Percentiles rank a stretch among this genome's conserved stretches.
phyloP scores from a whole-genome alignment of 495 filamentous ascomycete species.

The Penicillium maclennaniae region DNA sequence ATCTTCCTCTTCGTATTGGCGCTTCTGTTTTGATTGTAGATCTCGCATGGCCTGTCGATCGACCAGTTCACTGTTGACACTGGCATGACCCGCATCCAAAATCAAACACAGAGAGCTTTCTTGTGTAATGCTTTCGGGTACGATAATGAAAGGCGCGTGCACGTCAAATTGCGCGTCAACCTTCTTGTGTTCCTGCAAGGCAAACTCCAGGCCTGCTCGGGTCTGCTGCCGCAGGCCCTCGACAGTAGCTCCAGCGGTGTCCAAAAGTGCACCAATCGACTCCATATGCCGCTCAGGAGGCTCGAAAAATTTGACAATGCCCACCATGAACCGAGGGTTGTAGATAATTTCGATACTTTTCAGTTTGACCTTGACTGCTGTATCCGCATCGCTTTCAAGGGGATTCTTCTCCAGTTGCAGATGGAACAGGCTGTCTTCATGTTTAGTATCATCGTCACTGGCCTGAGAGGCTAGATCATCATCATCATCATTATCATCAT shows the following conservation, averaged over 20 bases:
- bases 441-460: slow-evolving; percentile 48
- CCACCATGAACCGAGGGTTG: slow-evolving; percentile 87
- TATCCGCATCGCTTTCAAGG: slow-evolving; percentile 84
- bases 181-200: slow-evolving; percentile 94
- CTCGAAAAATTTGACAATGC: slow-evolving; percentile 89
- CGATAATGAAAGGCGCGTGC: slow-evolving; percentile 90
- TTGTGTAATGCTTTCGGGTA: slow-evolving; percentile 85
- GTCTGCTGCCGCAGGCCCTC: slow-evolving; percentile 94
- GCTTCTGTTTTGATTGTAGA: slow-evolving; percentile 84
- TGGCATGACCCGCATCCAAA: slow-evolving; percentile 92
- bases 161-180: slow-evolving; percentile 94
- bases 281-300: slow-evolving; percentile 97
- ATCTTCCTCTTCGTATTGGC: slow-evolving; percentile 83
- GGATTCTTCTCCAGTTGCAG: slow-evolving; percentile 92
- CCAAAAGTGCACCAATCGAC: slow-evolving; percentile 89
- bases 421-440: slow-evolving; percentile 81
- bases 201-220: slow-evolving; percentile 90
- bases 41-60: slow-evolving; percentile 84
- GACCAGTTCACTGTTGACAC: slow-evolving; percentile 87
- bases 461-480: slow-evolving; percentile 60
- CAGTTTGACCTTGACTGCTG: slow-evolving; percentile 82
- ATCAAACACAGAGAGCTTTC: slow-evolving; percentile 82
- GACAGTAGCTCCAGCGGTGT: slow-evolving; percentile 90
- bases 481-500: slow-evolving; percentile 66
- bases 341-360: slow-evolving; percentile 96